Evolutionary conservation across 2,329 filamentous ascomycete genomes (phyloP).

Genomic region (Laburnicola sp.): DNA sequence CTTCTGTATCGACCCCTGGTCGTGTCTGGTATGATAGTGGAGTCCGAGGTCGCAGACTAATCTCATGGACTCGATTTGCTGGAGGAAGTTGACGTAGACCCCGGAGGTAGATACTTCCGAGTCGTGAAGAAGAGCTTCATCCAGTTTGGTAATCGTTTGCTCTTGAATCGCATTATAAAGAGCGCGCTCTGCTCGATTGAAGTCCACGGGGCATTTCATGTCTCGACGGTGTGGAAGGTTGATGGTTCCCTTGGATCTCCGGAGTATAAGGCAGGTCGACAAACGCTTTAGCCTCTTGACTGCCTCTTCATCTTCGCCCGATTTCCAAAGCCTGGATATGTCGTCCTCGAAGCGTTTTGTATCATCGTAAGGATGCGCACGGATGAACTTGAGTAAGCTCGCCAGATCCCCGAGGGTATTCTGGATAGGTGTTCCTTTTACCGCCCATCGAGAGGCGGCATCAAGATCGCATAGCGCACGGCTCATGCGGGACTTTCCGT

Average conservation of each 20-base stretch:
- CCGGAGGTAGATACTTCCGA: conserved; percentile 12
- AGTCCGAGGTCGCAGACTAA: conserved; percentile 54
- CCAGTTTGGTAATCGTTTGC: conserved; percentile 16
- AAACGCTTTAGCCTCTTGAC: conserved; percentile 48
- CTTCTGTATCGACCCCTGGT: conserved; percentile 1
- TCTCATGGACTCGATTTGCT: conserved; percentile 52
- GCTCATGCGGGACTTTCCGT: conserved; percentile 38
- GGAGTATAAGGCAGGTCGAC: conserved; percentile 45
- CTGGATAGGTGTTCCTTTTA: conserved; percentile 54
- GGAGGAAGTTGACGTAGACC: conserved; percentile 49
- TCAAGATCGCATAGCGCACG: conserved; percentile 6
- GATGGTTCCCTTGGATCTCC: conserved; percentile 47
- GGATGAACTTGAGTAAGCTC: conserved; percentile 49
- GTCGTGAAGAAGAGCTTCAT: conserved; percentile 37
- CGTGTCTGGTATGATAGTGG: conserved; percentile 35
- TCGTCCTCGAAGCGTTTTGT: conserved; percentile 46
- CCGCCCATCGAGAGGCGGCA: conserved; percentile 48
- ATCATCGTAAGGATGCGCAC: conserved; percentile 49
- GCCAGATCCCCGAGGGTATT: conserved; percentile 51
- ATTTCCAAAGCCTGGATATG: conserved; percentile 48
- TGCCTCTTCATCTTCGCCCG: conserved; percentile 42
- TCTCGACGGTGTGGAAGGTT: conserved; percentile 46
- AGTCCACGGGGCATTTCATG: conserved; percentile 40
- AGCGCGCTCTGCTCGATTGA: conserved; percentile 41
- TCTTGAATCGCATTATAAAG: conserved; percentile 40